Conservation (phyloP, 1,284 basidiomycete genomes). For the Caloboletus inedulis region DNA sequence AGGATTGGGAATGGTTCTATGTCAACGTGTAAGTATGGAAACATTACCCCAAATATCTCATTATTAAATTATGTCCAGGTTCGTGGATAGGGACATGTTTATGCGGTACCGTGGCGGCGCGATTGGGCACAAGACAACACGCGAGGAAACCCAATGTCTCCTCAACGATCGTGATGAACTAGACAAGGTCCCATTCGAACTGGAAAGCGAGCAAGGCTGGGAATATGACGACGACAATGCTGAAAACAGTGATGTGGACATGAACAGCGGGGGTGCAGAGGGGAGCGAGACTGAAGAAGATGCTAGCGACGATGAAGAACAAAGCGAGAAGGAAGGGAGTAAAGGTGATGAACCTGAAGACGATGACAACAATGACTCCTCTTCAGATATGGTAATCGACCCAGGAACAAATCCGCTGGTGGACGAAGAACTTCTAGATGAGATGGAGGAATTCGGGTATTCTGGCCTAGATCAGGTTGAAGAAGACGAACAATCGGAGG, state of each 20-base stretch:
- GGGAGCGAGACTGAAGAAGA: not conserved
- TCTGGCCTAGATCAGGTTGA: too few relatives aligned
- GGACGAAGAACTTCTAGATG: too few relatives aligned
- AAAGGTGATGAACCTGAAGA: too few relatives aligned
- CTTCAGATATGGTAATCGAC: too few relatives aligned
- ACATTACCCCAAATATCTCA: not conserved
- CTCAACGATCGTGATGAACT: not conserved
- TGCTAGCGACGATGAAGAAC: not conserved
- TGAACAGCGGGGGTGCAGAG: not conserved
- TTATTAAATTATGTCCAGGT: not conserved
- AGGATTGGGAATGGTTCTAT: not conserved
- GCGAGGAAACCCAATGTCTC: not conserved
- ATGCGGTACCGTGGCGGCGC: not conserved
- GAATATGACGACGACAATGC: not conserved
- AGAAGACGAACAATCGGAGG: too few relatives aligned
- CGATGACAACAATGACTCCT: too few relatives aligned
- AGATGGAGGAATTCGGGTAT: too few relatives aligned
- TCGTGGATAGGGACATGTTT: constrained; percentile 5
- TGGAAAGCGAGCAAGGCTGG: not conserved
- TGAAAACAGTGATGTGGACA: not conserved
- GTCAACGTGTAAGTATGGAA: constrained; percentile 5
- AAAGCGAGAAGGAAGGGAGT: too few relatives aligned
- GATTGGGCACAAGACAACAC: too few relatives aligned
- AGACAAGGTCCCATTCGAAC: not conserved
- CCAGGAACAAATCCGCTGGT: too few relatives aligned